Evolutionary conservation across 129 eudicot genomes (phyloP), one percentile per base, ranked within the genome.

Genomic region (Flaveria sonorensis): DNA sequence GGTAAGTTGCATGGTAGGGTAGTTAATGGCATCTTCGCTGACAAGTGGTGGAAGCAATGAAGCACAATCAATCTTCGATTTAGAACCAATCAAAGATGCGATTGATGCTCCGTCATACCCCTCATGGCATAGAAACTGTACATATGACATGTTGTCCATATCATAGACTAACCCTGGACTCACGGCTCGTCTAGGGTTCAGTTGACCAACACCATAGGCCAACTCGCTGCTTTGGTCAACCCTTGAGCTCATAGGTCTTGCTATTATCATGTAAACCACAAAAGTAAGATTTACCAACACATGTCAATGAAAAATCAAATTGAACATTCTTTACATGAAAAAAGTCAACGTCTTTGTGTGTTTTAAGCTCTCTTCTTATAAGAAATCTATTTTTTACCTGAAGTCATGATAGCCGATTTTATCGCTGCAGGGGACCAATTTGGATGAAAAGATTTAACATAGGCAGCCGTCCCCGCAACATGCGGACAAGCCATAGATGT

Each of bases 401-500:
- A 78, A 65, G 98, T 93, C 86, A 93, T 87, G 73, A 93, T 85
- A 77, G 98, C 97, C 16, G 98, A 93, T 79, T 86, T 90, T 46
- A 90, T 88, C 14, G 97, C 97, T 6, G 98, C 91, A 0, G 98
- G 97, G 77, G 98, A 93, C 98, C 98, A 93, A 39, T 77, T 71
- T 63, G 97, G 96, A 69, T 84, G 92, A 78, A 93, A 93, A 11
- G 98, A 93, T 73, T 90, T 93, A 70, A 93, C 98, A 20, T 90
- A 93, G 51, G 98, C 98, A 10, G 92, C 97, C 1, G 81, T 82
- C 16, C 98, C 98, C 1, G 86, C 86, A 51, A 87, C 98, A 52
- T 93, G 98, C 2, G 98, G 98, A 81, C 98, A 90, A 32, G 98
- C 88, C 98, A 93, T 93, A 39, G 98, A 93, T 70, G 98, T 93